Evolutionary conservation across 257 asterid genomes (phyloP), one percentile per base, ranked within the genome.

Genomic region (Fraxinus excelsior): DNA sequence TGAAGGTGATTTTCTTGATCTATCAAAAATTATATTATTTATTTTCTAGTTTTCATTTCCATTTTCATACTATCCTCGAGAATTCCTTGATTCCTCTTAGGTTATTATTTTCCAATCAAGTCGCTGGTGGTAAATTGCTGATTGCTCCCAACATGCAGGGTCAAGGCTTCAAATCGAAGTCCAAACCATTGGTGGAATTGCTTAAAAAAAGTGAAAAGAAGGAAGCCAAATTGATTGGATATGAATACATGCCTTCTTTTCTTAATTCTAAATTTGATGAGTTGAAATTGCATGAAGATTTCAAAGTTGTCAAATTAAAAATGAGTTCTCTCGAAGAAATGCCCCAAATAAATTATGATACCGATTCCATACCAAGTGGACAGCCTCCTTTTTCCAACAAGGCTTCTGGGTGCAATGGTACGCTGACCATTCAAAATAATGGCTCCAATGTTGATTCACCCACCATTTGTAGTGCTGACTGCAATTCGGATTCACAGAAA

Each of bases 171-270:
- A 86, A 77, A 80, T 77, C 85, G 58, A 90, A 88, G 86, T 74
- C 88, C 49, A 84, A 78, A 78, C 77, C 97, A 26, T 83, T 96
- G 62, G 88, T 85, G 74, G 94, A 93, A 84, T 91, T 90, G 78
- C 85, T 96, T 28, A 79, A 65, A 72, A 80, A 80, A 65, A 85
- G 83, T 72, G 70, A 74, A 72, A 83, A 77, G 83, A 80, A 53
- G 88, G 89, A 89, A 77, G 89, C 97, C 66, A 79, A 80, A 80
- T 84, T 96, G 87, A 88, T 96, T 58, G 99, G 99, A 78, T 90
- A 83, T 83, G 93, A 96, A 67, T 96, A 93, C 81, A 84, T 67
- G 38, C 87, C 88, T 75, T 78, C 78, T 37, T 29, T 35, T 75
- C 72, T 60, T 73, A 78, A 77, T 69, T 71, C 84, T 44, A 67